Evolutionary conservation across 2,329 filamentous ascomycete species (phyloP).

Genomic region (Ceratocystis destructans): DNA sequence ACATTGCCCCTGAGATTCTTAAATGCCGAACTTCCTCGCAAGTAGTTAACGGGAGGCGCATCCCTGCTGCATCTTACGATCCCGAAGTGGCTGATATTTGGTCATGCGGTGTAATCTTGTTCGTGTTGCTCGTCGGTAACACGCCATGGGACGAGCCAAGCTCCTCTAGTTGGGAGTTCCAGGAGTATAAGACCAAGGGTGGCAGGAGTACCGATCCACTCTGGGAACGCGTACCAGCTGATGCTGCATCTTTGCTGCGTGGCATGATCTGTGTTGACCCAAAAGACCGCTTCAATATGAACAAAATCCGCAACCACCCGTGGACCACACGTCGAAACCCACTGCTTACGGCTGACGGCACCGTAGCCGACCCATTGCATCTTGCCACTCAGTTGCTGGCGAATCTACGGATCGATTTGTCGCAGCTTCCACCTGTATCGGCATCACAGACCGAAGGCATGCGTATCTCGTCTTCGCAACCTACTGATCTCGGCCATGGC

Average conservation of each 20-base stretch:
- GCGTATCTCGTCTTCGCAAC: conserved; percentile 52
- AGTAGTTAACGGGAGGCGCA: conserved; percentile 30
- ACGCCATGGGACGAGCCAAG: conserved; percentile 97
- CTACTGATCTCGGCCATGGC: conserved; percentile 35
- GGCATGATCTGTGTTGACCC: conserved; percentile 85
- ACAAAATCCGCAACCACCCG: conserved; percentile 75
- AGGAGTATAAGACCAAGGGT: conserved; percentile 67
- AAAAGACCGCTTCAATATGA: conserved; percentile 63
- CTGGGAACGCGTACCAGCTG: conserved; percentile 63
- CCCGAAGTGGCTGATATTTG: conserved; percentile 84
- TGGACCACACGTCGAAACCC: conserved; percentile 83
- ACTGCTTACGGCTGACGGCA: conserved; percentile 60
- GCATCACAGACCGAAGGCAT: conserved; percentile 23
- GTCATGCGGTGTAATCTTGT: conserved; percentile 96
- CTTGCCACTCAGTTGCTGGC: conserved; percentile 94
- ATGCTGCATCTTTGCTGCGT: conserved; percentile 67
- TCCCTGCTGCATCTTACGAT: conserved; percentile 41
- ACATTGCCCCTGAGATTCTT: conserved; percentile 88
- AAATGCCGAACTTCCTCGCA: conserved; percentile 31
- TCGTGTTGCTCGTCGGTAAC: conserved; percentile 87
- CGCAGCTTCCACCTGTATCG: conserved; percentile 22
- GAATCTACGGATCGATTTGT: conserved; percentile 74
- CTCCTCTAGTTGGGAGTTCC: conserved; percentile 72
- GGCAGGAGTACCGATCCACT: conserved; percentile 75
- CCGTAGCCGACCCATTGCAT: conserved; percentile 61